Percentiles rank a stretch among this genome's conserved stretches.
Evolutionary conservation across 805 yeast species (phyloP).

Genomic region (Hanseniaspora thailandica): DNA sequence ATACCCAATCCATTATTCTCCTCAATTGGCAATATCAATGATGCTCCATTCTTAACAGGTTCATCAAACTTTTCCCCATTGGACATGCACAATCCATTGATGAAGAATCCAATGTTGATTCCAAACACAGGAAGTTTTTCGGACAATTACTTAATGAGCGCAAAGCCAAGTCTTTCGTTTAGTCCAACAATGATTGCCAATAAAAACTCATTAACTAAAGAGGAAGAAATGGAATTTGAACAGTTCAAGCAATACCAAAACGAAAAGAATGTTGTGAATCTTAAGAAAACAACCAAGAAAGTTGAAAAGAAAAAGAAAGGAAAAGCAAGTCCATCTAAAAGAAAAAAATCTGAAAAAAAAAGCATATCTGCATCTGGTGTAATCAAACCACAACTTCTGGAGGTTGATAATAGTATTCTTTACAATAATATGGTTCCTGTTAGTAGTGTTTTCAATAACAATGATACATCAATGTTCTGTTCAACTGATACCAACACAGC

Average conservation of each 20-base stretch:
- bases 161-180: not conserved
- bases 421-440: not conserved
- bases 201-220: not conserved
- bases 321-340: not conserved
- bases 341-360: not conserved
- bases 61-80: constrained; percentile 6
- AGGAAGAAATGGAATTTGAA: constrained; percentile 2
- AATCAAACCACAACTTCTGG: not conserved
- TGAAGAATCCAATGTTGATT: not conserved
- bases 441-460: not conserved
- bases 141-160: not conserved
- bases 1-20: not conserved
- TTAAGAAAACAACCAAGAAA: not conserved
- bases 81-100: not conserved
- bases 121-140: not conserved
- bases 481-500: not conserved
- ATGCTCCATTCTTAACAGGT: not conserved
- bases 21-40: not conserved
- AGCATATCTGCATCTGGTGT: not conserved
- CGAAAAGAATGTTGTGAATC: not conserved
- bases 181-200: not conserved
- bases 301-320: not conserved
- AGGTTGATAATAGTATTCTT: not conserved
- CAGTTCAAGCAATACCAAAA: not conserved
- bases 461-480: not conserved